Evolutionary conservation across 129 eudicot species (phyloP), one percentile per base, ranked within the genome.

Genomic region (Oenanthe sinensis): DNA sequence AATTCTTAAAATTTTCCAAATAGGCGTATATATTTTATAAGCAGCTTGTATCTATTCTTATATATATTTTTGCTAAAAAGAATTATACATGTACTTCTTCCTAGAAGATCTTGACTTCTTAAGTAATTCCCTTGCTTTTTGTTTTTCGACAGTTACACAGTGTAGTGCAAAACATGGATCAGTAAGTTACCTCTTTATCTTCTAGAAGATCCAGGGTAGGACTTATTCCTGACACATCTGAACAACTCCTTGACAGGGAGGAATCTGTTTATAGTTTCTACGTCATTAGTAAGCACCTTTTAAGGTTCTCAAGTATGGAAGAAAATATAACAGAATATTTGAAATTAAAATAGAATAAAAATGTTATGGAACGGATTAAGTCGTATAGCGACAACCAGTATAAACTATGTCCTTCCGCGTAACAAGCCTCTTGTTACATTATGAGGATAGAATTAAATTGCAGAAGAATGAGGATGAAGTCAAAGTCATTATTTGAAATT

Each of bases 241-340:
- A 89, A 68, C 80, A 90, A 80, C 93, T 87, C 85, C 97, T 88
- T 30, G 98, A 87, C 67, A 88, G 79, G 63, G 91, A 76, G 39
- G 89, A 90, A 70, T 92, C 98, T 91, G 89, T 85, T 75, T 42
- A 67, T 73, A 28, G 75, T 81, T 78, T 79, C 55, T 26, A 54
- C n/a, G 24, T 22, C 48, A 54, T 83, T 74, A 83, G 45, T 8
- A 50, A 76, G 71, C 26, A 70, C 65, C 45, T 24, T 5, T n/a
- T 8, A 40, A 16, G 22, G 19, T n/a, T 19, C 60, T 44, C 40
- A 68, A 67, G 54, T 20, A 75, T 19, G 33, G 19, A 39, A 12
- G 24, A 43, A 43, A 44, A 36, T 30, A 75, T 58, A 75, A 75
- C 75, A 67, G 42, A 67, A 30, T 30, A 14, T 67, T 13, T 30